Conservation (phyloP, 352 stramenopile genomes). For the Phytopythium litorale region DNA sequence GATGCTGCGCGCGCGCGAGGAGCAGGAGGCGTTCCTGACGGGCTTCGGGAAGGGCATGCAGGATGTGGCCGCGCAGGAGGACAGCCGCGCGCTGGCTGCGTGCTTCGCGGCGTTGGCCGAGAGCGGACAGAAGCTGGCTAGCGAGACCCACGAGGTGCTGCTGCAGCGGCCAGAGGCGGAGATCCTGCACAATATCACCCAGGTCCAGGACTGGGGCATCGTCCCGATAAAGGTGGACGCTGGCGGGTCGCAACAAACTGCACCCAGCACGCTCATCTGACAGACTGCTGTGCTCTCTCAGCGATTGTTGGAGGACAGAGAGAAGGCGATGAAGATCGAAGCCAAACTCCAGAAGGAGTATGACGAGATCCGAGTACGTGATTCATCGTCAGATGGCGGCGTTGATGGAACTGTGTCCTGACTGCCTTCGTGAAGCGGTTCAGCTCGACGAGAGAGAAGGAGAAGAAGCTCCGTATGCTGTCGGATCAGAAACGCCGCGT, state of each 20-base stretch:
- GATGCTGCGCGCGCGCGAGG: conserved; percentile 61
- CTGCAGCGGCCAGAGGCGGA: conserved; percentile 62
- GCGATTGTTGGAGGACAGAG: conserved; percentile 74
- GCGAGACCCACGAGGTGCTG: conserved; percentile 75
- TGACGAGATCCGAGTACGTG: conserved; percentile 51
- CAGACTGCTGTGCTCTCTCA: conserved; percentile 10
- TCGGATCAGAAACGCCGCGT: conserved; percentile 80
- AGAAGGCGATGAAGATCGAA: conserved; percentile 80
- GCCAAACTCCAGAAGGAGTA: conserved; percentile 75
- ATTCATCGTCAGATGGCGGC: neutral
- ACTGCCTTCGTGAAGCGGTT: conserved; percentile 20
- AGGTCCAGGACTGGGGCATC: conserved; percentile 83
- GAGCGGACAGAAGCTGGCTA: conserved; percentile 44
- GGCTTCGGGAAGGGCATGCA: conserved; percentile 53
- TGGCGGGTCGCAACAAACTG: neutral
- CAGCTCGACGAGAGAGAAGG: conserved; percentile 55
- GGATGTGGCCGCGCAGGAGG: conserved; percentile 65
- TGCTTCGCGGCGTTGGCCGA: conserved; percentile 49
- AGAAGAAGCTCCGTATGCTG: conserved; percentile 80
- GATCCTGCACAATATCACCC: conserved; percentile 61
- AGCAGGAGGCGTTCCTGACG: conserved; percentile 58
- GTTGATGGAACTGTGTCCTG: neutral
- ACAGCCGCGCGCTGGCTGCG: conserved; percentile 33
- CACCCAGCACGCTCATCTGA: no score
- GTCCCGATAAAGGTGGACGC: conserved; percentile 67